A percentile compares a stretch with the other conserved stretches of the same genome.
Conservation (phyloP, 108 stramenopile genomes). For the Seminavis robusta region DNA sequence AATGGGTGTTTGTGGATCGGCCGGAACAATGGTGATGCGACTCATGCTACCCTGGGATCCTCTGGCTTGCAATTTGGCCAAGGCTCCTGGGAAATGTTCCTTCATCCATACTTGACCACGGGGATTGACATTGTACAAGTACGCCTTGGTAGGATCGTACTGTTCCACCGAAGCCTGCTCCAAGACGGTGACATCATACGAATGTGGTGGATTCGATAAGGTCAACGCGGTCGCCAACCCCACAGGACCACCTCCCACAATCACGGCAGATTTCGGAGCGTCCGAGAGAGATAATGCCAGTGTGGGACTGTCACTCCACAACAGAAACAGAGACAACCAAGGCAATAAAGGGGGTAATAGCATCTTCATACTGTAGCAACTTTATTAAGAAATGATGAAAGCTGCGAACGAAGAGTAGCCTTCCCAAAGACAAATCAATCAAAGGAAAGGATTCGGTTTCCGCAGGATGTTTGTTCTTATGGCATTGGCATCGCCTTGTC, state of each 20-base stretch:
- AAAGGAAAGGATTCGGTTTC: too few relatives aligned
- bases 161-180: constrained; percentile 15
- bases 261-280: too few relatives aligned
- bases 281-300: too few relatives aligned
- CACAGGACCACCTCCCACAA: constrained; percentile 54
- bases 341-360: too few relatives aligned
- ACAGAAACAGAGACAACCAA: too few relatives aligned
- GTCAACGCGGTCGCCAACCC: constrained; percentile 41
- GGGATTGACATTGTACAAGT: constrained; percentile 56
- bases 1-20: constrained; percentile 19
- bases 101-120: constrained; percentile 38
- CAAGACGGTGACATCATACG: constrained; percentile 39
- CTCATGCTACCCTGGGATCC: constrained; percentile 4
- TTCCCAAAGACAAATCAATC: too few relatives aligned
- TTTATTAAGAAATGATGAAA: too few relatives aligned
- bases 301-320: too few relatives aligned
- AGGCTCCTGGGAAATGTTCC: constrained; percentile 21
- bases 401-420: too few relatives aligned
- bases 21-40: constrained; percentile 23
- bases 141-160: constrained; percentile 51
- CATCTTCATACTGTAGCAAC: too few relatives aligned
- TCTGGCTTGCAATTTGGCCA: constrained; percentile 9
- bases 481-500: too few relatives aligned
- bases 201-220: constrained; percentile 37
- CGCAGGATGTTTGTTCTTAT: too few relatives aligned